Percentiles rank a stretch among this genome's conserved stretches.
These are phyloP conservation scores for Phanerochaete sordida DNA, from an alignment of 768 basidiomycete species.

Conservation along the genomic window DNA sequence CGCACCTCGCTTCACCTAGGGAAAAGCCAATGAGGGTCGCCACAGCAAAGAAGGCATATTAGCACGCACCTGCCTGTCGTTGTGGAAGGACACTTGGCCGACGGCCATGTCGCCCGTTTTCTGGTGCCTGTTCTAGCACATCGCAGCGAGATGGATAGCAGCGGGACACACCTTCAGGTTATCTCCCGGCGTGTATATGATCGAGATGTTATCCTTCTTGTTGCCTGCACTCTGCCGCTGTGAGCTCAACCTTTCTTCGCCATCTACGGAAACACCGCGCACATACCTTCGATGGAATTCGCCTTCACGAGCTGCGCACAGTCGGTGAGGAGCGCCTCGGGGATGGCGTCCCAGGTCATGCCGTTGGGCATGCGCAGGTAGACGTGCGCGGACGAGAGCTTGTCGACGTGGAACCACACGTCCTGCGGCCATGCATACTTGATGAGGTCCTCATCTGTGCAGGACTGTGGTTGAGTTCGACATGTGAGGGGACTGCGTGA, in stretches of 20 bases:
- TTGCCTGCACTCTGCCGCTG: constrained; percentile 58
- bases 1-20: constrained; percentile 76
- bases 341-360: constrained; percentile 90
- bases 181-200: constrained; percentile 91
- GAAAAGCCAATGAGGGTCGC: neutral
- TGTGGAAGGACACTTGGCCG: constrained; percentile 94
- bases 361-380: constrained; percentile 84
- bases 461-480: neutral
- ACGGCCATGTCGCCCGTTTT: constrained; percentile 99
- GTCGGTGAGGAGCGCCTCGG: constrained; percentile 72
- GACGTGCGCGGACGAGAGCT: constrained; percentile 94
- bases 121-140: constrained; percentile 33
- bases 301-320: constrained; percentile 96
- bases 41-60: neutral
- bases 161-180: constrained; percentile 77
- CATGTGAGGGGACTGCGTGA: neutral
- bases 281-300: constrained; percentile 89
- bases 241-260: neutral
- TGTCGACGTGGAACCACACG: constrained; percentile 97
- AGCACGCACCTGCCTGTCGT: constrained; percentile 68
- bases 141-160: neutral
- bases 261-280: neutral
- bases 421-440: constrained; percentile 89
- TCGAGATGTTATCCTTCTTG: constrained; percentile 89
- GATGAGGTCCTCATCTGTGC: constrained; percentile 89